phyloP scores from a whole-genome alignment of 345 rosid genomes.

The Turritis glabra region DNA sequence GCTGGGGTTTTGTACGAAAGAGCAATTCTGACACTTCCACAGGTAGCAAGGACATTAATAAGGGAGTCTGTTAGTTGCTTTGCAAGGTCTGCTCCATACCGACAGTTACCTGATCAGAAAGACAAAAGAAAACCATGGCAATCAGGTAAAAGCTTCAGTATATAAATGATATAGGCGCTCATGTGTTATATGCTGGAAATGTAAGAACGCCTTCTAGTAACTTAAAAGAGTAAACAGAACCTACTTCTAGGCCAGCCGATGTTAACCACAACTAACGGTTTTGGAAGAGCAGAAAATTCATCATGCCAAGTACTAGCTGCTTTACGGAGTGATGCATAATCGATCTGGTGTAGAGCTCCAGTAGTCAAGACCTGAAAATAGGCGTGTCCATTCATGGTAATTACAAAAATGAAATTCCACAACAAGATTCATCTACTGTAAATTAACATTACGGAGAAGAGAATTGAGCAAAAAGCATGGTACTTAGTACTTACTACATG shows the following conservation, averaged over 20 bases:
- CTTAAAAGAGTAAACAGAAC: conserved; percentile 27
- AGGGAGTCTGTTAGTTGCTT: conserved; percentile 66
- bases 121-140: not conserved
- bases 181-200: not conserved
- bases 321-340: conserved; percentile 77
- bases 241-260: conserved; percentile 90
- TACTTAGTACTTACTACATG: conserved; percentile 70
- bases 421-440: conserved; percentile 2
- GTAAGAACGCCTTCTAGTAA: conserved; percentile 6
- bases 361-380: conserved; percentile 70
- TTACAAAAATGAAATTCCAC: conserved; percentile 18
- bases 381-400: conserved; percentile 1
- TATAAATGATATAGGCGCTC: not conserved
- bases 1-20: conserved; percentile 79
- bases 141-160: conserved; percentile 3
- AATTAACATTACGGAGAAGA: not conserved
- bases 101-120: conserved; percentile 60
- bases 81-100: conserved; percentile 85
- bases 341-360: conserved; percentile 92
- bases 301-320: conserved; percentile 92
- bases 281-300: conserved; percentile 85
- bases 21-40: conserved; percentile 88
- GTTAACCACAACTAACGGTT: conserved; percentile 90
- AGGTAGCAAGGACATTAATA: conserved; percentile 58
- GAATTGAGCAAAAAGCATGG: not conserved